A percentile compares a stretch with the other conserved stretches of the same genome.
Conservation (phyloP, 257 asterid genomes). For the Misopates orontium region DNA sequence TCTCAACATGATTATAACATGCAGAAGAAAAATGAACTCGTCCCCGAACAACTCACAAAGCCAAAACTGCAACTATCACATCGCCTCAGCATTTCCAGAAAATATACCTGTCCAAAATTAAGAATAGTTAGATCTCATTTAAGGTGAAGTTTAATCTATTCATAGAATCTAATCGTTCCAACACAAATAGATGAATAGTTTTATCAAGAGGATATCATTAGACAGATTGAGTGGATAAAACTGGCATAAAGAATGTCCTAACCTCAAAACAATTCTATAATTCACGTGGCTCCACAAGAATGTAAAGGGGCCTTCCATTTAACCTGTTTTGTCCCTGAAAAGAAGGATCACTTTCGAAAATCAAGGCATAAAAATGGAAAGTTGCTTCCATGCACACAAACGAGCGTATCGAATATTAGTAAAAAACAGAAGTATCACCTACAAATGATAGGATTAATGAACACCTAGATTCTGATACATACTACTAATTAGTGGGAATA, state of each 20-base stretch:
- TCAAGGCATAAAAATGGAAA: background rate
- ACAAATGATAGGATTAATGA: background rate
- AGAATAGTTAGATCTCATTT: background rate
- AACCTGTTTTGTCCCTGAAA: slow-evolving; percentile 59
- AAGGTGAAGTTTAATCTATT: too few relatives aligned
- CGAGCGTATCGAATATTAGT: background rate
- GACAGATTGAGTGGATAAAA: background rate
- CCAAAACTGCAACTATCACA: slow-evolving; percentile 7
- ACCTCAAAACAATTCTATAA: slow-evolving; percentile 31
- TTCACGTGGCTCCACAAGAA: slow-evolving; percentile 77
- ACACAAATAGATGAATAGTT: background rate
- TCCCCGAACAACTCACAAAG: background rate
- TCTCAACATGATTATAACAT: background rate
- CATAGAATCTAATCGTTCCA: background rate
- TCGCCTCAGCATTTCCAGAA: background rate
- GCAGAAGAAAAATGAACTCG: background rate
- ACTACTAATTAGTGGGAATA: too few relatives aligned
- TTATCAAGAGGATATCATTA: background rate
- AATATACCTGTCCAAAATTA: background rate
- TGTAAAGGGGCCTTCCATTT: slow-evolving; percentile 70
- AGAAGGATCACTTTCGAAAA: background rate
- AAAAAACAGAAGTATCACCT: background rate
- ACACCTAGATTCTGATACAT: too few relatives aligned
- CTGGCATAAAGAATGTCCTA: background rate
- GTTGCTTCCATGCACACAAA: background rate